Evolutionary conservation across 169 alveolate genomes (phyloP).

Genomic region (Plasmodium malariae): DNA sequence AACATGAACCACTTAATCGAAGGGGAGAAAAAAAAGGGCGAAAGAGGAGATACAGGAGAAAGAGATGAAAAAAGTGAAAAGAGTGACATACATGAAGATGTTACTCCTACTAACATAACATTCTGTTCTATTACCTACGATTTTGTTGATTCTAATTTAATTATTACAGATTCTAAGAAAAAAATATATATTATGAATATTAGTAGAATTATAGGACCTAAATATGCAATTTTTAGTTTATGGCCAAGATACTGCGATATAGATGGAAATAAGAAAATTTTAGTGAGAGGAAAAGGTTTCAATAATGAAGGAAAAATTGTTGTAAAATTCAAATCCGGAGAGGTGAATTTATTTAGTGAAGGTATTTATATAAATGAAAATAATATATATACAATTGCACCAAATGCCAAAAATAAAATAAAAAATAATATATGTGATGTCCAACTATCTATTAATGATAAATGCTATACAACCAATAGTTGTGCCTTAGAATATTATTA

Average conservation of each 20-base stretch:
- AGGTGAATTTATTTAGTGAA: constrained; percentile 46
- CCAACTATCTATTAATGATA: constrained; percentile 62
- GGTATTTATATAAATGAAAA: constrained; percentile 69
- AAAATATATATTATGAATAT: constrained; percentile 59
- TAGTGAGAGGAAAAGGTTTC: constrained; percentile 64
- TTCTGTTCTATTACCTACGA: constrained; percentile 56
- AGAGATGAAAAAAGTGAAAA: not conserved
- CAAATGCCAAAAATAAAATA: constrained; percentile 58
- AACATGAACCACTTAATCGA: not conserved
- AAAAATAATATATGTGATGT: constrained; percentile 56
- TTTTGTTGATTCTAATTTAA: constrained; percentile 49
- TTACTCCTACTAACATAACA: constrained; percentile 1
- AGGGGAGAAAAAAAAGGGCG: constrained; percentile 1
- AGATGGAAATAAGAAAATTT: constrained; percentile 52
- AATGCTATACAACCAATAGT: constrained; percentile 68
- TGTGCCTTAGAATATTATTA: constrained; percentile 54
- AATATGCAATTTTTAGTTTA: constrained; percentile 56
- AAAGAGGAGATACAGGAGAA: not conserved
- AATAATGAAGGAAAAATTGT: constrained; percentile 55
- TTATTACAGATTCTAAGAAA: constrained; percentile 36
- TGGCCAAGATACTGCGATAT: constrained; percentile 47
- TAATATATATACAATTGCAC: constrained; percentile 56
- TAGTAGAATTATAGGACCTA: constrained; percentile 66
- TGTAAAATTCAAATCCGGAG: constrained; percentile 43
- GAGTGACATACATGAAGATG: constrained; percentile 9